A percentile compares a stretch with the other conserved stretches of the same genome.
Evolutionary conservation across 2,329 filamentous ascomycete species (phyloP).

Genomic region (Canariomyces notabilis): DNA sequence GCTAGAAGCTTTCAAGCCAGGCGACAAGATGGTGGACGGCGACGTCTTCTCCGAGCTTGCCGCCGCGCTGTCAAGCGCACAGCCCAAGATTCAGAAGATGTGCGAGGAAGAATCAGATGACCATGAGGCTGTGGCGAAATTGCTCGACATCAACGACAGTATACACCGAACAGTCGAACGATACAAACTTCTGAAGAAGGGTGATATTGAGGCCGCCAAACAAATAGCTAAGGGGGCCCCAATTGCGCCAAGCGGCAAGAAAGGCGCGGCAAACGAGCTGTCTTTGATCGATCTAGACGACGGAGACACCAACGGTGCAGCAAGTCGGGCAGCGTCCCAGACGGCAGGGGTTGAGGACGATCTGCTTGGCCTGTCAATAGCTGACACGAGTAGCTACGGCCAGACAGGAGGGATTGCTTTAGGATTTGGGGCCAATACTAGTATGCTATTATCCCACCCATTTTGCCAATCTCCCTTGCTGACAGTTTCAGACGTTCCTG

Average conservation of each 20-base stretch:
- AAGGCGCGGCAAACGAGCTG: conserved; percentile 65
- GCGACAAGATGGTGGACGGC: conserved; percentile 68
- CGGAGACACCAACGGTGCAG: conserved; percentile 48
- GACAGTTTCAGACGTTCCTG: conserved; percentile 52
- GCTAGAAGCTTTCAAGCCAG: conserved; percentile 74
- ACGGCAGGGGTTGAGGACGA: conserved; percentile 76
- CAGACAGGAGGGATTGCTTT: conserved; percentile 79
- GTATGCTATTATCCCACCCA: conserved; percentile 40
- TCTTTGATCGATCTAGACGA: conserved; percentile 90
- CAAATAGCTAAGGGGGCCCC: conserved; percentile 77
- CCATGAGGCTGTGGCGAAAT: conserved; percentile 87
- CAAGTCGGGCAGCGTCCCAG: conserved; percentile 33
- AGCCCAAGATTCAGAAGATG: conserved; percentile 99
- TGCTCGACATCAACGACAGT: conserved; percentile 97
- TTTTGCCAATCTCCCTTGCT: conserved; percentile 20
- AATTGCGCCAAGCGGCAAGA: conserved; percentile 56
- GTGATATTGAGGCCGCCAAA: conserved; percentile 77
- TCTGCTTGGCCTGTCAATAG: conserved; percentile 79
- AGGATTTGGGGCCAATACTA: conserved; percentile 66
- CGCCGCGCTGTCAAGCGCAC: conserved; percentile 81
- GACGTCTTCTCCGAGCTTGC: conserved; percentile 80
- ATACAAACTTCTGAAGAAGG: conserved; percentile 94
- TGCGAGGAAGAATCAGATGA: conserved; percentile 98
- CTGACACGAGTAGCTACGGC: conserved; percentile 59
- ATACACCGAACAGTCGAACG: conserved; percentile 95